phyloP scores from a whole-genome alignment of 768 basidiomycete genomes.

The Rubroboletus satanas region DNA sequence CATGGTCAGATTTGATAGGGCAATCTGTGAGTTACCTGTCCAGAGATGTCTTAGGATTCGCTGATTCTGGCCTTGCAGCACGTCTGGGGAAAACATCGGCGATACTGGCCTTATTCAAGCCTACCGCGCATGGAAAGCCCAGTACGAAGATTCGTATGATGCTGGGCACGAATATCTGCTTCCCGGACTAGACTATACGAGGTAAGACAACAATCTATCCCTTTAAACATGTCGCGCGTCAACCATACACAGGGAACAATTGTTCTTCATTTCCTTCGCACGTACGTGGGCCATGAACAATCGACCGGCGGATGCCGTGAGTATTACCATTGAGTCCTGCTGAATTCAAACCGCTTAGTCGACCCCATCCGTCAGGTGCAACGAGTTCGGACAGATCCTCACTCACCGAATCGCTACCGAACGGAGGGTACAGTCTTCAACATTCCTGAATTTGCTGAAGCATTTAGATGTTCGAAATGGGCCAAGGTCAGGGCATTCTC shows the following conservation, averaged over 20 bases:
- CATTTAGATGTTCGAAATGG: constrained; percentile 75
- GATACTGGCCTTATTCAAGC: constrained; percentile 83
- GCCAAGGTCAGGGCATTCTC: constrained; percentile 55
- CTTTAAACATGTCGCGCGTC: neutral
- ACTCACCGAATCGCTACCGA: constrained; percentile 76
- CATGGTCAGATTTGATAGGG: constrained; percentile 43
- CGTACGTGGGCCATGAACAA: constrained; percentile 84
- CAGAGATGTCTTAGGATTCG: neutral
- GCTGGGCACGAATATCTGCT: constrained; percentile 68
- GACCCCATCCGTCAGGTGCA: constrained; percentile 47
- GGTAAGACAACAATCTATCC: constrained; percentile 37
- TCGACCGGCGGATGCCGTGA: constrained; percentile 71
- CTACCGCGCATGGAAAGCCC: constrained; percentile 87
- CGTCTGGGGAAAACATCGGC: constrained; percentile 89
- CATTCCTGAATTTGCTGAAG: constrained; percentile 82
- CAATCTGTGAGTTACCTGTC: constrained; percentile 54
- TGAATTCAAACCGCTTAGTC: neutral
- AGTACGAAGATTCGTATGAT: constrained; percentile 55
- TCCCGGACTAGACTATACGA: constrained; percentile 75
- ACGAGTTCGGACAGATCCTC: constrained; percentile 83
- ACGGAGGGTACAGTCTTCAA: constrained; percentile 86
- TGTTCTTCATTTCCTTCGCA: constrained; percentile 91
- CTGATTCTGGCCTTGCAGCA: constrained; percentile 43
- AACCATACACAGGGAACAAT: constrained; percentile 64
- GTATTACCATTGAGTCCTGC: constrained; percentile 20